Evolutionary conservation across 2,329 filamentous ascomycete species (phyloP).

Genomic region (Penicillium italicum): DNA sequence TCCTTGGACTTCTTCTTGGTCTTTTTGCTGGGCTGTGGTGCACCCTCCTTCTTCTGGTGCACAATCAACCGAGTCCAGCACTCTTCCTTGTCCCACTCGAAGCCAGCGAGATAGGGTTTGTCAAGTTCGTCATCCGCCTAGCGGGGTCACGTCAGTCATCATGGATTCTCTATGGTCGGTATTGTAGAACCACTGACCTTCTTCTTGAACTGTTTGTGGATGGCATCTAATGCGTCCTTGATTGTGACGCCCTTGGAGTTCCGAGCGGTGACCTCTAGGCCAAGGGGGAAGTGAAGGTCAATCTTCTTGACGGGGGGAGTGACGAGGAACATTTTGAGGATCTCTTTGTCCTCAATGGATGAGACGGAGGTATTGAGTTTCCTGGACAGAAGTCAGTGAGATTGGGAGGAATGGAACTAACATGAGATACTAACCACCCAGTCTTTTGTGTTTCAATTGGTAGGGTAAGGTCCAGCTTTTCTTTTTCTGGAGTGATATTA

Average conservation of each 20-base stretch:
- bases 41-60: slow-evolving; percentile 71
- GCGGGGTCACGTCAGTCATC: slow-evolving; percentile 1
- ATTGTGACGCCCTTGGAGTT: slow-evolving; percentile 95
- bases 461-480: slow-evolving; percentile 32
- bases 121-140: slow-evolving; percentile 91
- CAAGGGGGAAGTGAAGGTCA: slow-evolving; percentile 85
- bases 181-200: slow-evolving; percentile 58
- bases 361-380: slow-evolving; percentile 86
- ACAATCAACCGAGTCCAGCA: slow-evolving; percentile 84
- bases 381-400: slow-evolving; percentile 51
- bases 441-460: slow-evolving; percentile 38
- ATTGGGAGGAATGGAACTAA: not conserved
- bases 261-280: slow-evolving; percentile 80
- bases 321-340: slow-evolving; percentile 76
- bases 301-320: slow-evolving; percentile 87
- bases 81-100: slow-evolving; percentile 95
- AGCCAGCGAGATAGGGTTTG: slow-evolving; percentile 80
- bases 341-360: slow-evolving; percentile 75
- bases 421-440: slow-evolving; percentile 28
- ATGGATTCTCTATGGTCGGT: not conserved
- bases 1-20: slow-evolving; percentile 53
- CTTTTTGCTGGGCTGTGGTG: slow-evolving; percentile 46
- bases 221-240: slow-evolving; percentile 93
- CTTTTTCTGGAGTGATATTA: slow-evolving; percentile 21
- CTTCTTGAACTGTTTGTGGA: slow-evolving; percentile 96